Conservation (phyloP, 768 basidiomycete genomes). For the Daedaleopsis nitida region DNA sequence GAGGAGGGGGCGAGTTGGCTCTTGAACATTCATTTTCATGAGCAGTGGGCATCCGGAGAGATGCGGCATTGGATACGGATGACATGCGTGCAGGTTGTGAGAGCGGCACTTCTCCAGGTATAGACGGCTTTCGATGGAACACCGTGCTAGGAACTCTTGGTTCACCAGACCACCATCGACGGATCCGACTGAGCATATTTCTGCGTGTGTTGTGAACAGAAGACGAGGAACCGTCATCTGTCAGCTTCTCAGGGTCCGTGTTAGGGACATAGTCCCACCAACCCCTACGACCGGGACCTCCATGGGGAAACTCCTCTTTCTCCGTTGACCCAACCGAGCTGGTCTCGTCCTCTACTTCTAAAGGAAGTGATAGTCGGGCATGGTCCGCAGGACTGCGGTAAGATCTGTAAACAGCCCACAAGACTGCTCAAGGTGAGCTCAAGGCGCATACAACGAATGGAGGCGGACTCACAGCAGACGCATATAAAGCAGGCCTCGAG, state of each 20-base stretch:
- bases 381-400: constrained; percentile 50
- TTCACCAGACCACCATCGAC: constrained; percentile 14
- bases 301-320: constrained; percentile 1
- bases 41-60: constrained; percentile 10
- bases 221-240: not conserved
- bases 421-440: constrained; percentile 39
- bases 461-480: constrained; percentile 54
- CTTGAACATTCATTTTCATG: constrained; percentile 1
- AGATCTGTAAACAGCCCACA: constrained; percentile 58
- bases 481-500: constrained; percentile 60
- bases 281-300: constrained; percentile 34
- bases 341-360: constrained; percentile 45
- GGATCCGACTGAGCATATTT: constrained; percentile 7
- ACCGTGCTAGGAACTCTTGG: constrained; percentile 16
- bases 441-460: not conserved
- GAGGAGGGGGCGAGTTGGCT: constrained; percentile 20
- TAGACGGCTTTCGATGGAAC: constrained; percentile 25
- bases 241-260: not conserved
- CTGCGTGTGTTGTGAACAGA: not conserved
- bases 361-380: constrained; percentile 55
- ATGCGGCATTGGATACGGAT: constrained; percentile 8
- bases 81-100: constrained; percentile 21
- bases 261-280: constrained; percentile 61
- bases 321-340: constrained; percentile 10
- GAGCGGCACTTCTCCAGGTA: constrained; percentile 21